phyloP scores from a whole-genome alignment of 169 alveolate genomes.

The Babesia ovata region DNA sequence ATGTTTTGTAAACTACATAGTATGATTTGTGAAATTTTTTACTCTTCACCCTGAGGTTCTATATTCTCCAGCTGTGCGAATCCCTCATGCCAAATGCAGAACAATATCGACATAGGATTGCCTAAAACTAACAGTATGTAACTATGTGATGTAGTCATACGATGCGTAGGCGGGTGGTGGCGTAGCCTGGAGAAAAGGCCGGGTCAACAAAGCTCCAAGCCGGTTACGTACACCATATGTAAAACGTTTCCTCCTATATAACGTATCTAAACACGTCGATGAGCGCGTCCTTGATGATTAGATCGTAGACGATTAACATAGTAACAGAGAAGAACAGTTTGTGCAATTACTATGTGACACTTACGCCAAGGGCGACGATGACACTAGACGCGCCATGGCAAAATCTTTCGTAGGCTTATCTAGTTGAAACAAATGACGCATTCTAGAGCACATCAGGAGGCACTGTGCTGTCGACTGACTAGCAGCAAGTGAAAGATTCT shows the following conservation, averaged over 20 bases:
- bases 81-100: conserved; percentile 3
- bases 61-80: not conserved
- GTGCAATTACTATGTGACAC: conserved; percentile 37
- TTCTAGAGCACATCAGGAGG: conserved; percentile 54
- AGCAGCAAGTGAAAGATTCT: conserved; percentile 42
- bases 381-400: conserved; percentile 55
- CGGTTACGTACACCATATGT: not conserved
- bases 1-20: no score
- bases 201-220: not conserved
- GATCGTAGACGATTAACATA: not conserved
- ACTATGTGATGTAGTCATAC: not conserved
- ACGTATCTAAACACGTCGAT: conserved; percentile 36
- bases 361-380: conserved; percentile 61
- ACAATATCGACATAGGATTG: conserved; percentile 31
- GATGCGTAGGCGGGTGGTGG: conserved; percentile 49
- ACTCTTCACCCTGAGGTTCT: no score
- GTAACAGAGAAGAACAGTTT: conserved; percentile 18
- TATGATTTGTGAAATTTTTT: no score
- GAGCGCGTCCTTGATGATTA: conserved; percentile 18
- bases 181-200: conserved; percentile 11
- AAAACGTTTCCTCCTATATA: no score
- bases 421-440: not conserved
- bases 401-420: conserved; percentile 58
- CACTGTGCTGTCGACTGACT: conserved; percentile 38
- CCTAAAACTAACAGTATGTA: conserved; percentile 7